Conservation (phyloP, 306 rosid species). For the Vicia sativa region DNA sequence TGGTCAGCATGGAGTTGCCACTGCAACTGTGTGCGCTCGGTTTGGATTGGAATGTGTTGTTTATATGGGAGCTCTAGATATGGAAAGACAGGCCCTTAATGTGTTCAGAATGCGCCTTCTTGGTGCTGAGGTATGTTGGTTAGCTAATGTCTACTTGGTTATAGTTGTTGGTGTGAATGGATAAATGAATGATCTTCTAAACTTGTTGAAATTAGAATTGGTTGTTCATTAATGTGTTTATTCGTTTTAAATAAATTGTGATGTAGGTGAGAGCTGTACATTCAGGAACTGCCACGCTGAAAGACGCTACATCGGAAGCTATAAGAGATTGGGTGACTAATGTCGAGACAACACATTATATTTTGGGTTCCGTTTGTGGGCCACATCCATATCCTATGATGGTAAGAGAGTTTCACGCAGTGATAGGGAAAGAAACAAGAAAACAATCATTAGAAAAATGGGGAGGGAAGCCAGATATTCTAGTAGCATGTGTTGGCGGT, state of each 20-base stretch:
- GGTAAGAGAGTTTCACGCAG: slow-evolving; percentile 94
- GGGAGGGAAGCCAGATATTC: slow-evolving; percentile 90
- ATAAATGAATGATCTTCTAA: no score
- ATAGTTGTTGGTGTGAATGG: no score
- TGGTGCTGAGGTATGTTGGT: slow-evolving; percentile 86
- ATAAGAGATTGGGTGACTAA: slow-evolving; percentile 98
- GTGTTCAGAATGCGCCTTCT: slow-evolving; percentile 91
- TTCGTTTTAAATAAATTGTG: slow-evolving; percentile 1
- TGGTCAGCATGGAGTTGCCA: slow-evolving; percentile 97
- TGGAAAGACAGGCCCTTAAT: slow-evolving; percentile 93
- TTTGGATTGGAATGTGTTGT: slow-evolving; percentile 79
- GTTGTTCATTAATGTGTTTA: no score
- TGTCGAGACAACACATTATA: slow-evolving; percentile 94
- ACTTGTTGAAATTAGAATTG: no score
- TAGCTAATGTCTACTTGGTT: not conserved
- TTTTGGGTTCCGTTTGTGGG: slow-evolving; percentile 92
- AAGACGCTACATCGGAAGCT: slow-evolving; percentile 96
- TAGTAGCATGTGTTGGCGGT: slow-evolving; percentile 95
- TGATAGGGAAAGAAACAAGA: slow-evolving; percentile 93
- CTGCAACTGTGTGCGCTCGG: slow-evolving; percentile 91
- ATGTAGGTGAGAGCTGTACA: slow-evolving; percentile 80
- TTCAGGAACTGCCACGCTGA: slow-evolving; percentile 90
- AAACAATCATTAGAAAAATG: slow-evolving; percentile 87
- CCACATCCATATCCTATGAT: slow-evolving; percentile 98
- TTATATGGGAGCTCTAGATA: slow-evolving; percentile 95